phyloP scores from a whole-genome alignment of 306 rosid species.

The Astragalus glycyphyllos region DNA sequence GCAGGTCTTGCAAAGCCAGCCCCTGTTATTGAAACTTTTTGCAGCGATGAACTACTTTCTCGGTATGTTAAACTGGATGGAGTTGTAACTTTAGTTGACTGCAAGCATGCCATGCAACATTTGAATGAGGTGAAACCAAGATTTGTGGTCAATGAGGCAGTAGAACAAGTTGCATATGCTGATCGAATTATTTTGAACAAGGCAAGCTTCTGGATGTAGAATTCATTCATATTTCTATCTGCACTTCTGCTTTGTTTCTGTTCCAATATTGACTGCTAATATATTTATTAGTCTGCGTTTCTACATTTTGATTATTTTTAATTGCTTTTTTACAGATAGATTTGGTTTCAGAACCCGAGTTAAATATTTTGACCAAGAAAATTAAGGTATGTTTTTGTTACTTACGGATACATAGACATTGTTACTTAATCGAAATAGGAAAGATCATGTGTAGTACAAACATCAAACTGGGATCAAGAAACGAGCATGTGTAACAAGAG shows the following conservation, averaged over 20 bases:
- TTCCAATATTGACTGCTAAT: neutral
- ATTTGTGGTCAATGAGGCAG: conserved; percentile 94
- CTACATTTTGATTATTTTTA: conserved; percentile 30
- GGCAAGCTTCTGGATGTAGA: conserved; percentile 52
- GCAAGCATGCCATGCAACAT: conserved; percentile 83
- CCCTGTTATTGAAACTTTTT: conserved; percentile 92
- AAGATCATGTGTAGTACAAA: neutral
- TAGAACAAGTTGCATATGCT: conserved; percentile 94
- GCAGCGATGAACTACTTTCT: conserved; percentile 75
- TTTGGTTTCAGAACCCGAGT: conserved; percentile 71
- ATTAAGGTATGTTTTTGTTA: conserved; percentile 62
- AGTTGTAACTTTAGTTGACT: conserved; percentile 91
- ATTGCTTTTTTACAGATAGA: conserved; percentile 73
- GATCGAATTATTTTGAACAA: conserved; percentile 88
- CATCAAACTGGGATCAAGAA: conserved; percentile 22
- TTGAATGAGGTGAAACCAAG: conserved; percentile 89
- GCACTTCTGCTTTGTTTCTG: conserved; percentile 12
- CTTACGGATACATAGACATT: conserved; percentile 12
- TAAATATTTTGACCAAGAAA: conserved; percentile 64
- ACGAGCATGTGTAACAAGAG: conserved; percentile 4
- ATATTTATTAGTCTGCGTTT: neutral
- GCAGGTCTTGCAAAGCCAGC: conserved; percentile 92
- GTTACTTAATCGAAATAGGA: conserved; percentile 21
- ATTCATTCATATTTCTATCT: conserved; percentile 22
- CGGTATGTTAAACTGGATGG: conserved; percentile 84